A percentile compares a stretch with the other conserved stretches of the same genome.
Conservation (phyloP, 192 early-diverging fungal species). For the Coemansia sp. region DNA sequence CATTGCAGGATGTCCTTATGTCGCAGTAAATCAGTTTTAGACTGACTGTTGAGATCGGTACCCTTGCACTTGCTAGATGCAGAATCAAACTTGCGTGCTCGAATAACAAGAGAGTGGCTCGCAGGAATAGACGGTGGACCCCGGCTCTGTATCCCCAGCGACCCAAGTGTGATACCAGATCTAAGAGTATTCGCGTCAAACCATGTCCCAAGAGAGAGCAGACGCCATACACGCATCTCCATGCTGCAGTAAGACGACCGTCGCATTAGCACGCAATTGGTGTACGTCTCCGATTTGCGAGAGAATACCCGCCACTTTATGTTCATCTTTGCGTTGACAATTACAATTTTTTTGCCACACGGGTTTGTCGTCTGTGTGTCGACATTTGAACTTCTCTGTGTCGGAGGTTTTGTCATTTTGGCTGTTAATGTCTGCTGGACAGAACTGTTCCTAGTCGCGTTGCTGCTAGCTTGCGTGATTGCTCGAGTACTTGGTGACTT, state of each 20-base stretch:
- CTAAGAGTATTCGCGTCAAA: constrained; percentile 23
- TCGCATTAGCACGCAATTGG: constrained; percentile 46
- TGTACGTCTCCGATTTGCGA: constrained; percentile 20
- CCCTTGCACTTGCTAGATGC: not conserved
- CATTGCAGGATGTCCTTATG: constrained; percentile 27
- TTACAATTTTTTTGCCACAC: not conserved
- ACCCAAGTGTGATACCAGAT: constrained; percentile 36
- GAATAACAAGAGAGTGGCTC: constrained; percentile 13
- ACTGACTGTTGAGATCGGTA: constrained; percentile 1
- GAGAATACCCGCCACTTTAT: constrained; percentile 35
- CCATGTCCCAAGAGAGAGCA: constrained; percentile 42
- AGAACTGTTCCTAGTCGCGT: not conserved
- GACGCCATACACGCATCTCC: constrained; percentile 47
- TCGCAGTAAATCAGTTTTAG: constrained; percentile 31
- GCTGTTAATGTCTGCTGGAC: not conserved
- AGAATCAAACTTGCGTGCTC: not conserved
- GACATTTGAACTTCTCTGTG: not conserved
- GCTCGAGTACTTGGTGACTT: not conserved
- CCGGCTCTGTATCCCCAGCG: constrained; percentile 18
- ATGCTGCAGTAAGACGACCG: constrained; percentile 43
- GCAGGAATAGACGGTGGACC: not conserved
- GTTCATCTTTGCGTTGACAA: constrained; percentile 9
- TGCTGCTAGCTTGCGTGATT: not conserved
- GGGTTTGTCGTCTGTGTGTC: not conserved
- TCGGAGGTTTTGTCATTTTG: not conserved